A percentile compares a stretch with the other conserved stretches of the same genome.
Evolutionary conservation across 768 basidiomycete genomes (phyloP).

Genomic region (Amanita pseudoporphyria): DNA sequence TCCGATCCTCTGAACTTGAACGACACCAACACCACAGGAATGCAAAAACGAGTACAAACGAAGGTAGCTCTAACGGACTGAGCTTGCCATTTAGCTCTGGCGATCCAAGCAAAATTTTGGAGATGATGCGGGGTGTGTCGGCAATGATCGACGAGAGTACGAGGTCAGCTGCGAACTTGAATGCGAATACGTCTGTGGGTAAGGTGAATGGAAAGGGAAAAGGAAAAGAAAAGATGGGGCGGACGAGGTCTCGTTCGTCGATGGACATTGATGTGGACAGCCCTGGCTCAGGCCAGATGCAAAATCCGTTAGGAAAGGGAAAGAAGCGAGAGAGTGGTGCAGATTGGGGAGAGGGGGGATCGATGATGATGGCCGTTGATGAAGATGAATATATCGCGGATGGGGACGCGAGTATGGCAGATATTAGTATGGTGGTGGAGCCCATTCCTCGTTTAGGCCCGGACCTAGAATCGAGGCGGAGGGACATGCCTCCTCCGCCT

Average conservation of each 20-base stretch:
- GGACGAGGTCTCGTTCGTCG: neutral
- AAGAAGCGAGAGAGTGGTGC: neutral
- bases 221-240: neutral
- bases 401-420: slow-evolving; percentile 3
- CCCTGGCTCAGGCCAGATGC: neutral
- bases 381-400: neutral
- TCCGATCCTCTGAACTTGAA: too few relatives aligned
- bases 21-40: neutral
- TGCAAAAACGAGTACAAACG: neutral
- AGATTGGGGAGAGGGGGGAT: neutral
- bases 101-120: neutral
- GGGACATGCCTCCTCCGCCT: slow-evolving; percentile 1
- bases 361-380: neutral
- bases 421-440: neutral
- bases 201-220: neutral
- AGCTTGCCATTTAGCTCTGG: neutral
- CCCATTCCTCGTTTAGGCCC: neutral
- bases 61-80: neutral
- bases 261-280: slow-evolving; percentile 1
- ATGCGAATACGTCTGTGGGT: neutral
- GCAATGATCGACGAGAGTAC: slow-evolving; percentile 4
- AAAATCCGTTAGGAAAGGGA: neutral
- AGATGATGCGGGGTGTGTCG: slow-evolving; percentile 6
- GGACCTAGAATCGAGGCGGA: neutral
- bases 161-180: neutral